Evolutionary conservation across 2,329 filamentous ascomycete species (phyloP), one percentile per base, ranked within the genome.

Genomic region (Aspergillus aculeatus): DNA sequence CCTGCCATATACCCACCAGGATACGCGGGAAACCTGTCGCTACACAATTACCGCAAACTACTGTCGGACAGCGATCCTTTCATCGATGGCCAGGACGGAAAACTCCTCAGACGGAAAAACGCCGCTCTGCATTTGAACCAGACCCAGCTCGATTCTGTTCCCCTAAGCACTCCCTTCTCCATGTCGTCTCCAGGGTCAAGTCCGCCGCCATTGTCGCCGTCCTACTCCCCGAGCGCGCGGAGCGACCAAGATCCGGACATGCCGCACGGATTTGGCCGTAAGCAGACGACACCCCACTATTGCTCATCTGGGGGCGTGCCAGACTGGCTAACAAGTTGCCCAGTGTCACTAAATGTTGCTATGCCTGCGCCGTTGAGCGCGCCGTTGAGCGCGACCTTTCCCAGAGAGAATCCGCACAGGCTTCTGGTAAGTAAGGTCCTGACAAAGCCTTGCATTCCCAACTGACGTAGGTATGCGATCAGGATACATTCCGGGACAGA

Each of bases 171-270:
- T 44, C 38, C 38, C 6, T 44, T 16, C 16, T 9, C 38, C 38
- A 44, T 49, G 23, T 54, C 53, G 16, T 56, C 56, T 23, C 48
- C 53, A 16, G 64, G 69, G 11, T 76, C 74, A 11, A 76, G 70
- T 57, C 70, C 74, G 19, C 74, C 74, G 49, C 73, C 74, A 14
- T 59, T 77, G 31, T 75, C 73, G 32, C 75, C 73, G 10, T 76
- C 73, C 14, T 73, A 72, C 59, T 76, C 74, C 12, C 69, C 73
- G 14, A 74, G 73, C 59, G 61, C 72, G 6, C 49, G 71, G 48
- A 74, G 73, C 58, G 71, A 74, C 49, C 65, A 65, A 47, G 71
- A 70, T 21, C 61, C 64, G 23, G 71, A 72, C 41, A 60, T 65
- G 23, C 58, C 67, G 47, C 67, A 70, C 54, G 60, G 60, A 6